Base-by-base conservation (phyloP, 805 yeast species). In the Kazachstania bromeliacearum region DNA sequence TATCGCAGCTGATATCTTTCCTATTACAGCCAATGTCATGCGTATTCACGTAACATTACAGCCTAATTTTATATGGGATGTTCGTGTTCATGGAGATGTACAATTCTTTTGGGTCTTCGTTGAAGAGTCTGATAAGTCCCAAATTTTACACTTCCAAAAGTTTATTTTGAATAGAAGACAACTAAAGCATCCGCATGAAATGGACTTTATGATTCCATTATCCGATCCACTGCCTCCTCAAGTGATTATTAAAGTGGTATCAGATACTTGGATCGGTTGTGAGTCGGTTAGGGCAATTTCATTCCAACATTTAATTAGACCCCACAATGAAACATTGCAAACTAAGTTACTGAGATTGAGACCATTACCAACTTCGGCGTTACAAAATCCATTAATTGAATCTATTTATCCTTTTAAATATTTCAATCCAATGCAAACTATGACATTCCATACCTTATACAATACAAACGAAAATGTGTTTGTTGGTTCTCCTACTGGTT, bases 391-490 rank as follows among this genome's bases (percentile, higher is more conserved):
- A 1, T 64, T 67, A 12, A 59, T 85, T 31, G 95, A 88, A 53
- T 52, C 64, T 4, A 77, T 88, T 28, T 92, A 92, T 55, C 62
- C 67, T 4, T 92, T 92, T 66, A 73, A 73, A 38, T 89, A 83
- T 60, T 92, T 92, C 70, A 92, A 92, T 55, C 97, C 98, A 4
- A 88, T 92, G 96, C 98, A 92, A 61, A 89, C 97, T 0, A 89
- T 89, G 97, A 73, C 81, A 0, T 92, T 92, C 63, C 95, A 88
- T 53, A 74, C 95, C 0, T 61, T 92, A 31, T 92, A 88, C 62
- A 77, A 92, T 57, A 63, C 80, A 1, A 74, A 81, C 43, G 71
- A 80, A 2, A 83, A 82, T 55, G 88, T 81, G 0, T 83, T 92
- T 57, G 84, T 92, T 31, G 99, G 99, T 7, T 87, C 97, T 0